Percentiles rank a stretch among this genome's conserved stretches.
Conservation (phyloP, 169 alveolate species). For the Plasmodium cynomolgi region DNA sequence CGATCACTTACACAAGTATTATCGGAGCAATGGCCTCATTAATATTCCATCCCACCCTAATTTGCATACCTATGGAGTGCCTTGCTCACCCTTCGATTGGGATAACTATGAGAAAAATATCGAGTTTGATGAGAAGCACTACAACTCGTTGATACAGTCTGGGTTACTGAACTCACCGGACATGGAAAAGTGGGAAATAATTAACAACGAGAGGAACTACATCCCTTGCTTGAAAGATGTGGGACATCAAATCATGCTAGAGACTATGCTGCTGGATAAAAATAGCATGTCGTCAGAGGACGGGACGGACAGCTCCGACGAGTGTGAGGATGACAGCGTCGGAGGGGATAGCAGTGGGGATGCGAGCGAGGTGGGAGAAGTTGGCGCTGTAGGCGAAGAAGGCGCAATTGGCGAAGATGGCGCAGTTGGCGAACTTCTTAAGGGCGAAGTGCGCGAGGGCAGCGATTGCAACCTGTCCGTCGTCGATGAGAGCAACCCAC, state of each 20-base stretch:
- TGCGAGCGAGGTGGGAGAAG: background rate
- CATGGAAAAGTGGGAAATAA: constrained; percentile 79
- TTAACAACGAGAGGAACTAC: constrained; percentile 80
- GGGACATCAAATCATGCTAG: constrained; percentile 83
- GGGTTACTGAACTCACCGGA: constrained; percentile 77
- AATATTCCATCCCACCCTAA: constrained; percentile 83
- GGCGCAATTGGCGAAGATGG: background rate
- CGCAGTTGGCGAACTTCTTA: background rate
- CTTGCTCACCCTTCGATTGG: constrained; percentile 84
- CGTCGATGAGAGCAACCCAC: background rate
- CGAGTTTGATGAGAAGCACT: constrained; percentile 82
- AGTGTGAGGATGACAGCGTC: background rate
- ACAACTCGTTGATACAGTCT: constrained; percentile 77
- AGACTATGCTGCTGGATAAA: constrained; percentile 77
- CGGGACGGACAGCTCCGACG: background rate
- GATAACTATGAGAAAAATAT: constrained; percentile 79
- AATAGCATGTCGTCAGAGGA: constrained; percentile 19
- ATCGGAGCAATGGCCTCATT: constrained; percentile 78
- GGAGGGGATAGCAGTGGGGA: background rate
- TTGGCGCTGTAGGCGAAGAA: background rate
- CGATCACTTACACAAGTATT: constrained; percentile 82
- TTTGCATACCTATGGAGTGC: constrained; percentile 85
- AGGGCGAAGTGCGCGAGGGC: background rate
- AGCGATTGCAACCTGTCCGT: background rate
- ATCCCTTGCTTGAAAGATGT: constrained; percentile 82